Conservation (phyloP, 345 rosid genomes). For the Citrus reticulata region DNA sequence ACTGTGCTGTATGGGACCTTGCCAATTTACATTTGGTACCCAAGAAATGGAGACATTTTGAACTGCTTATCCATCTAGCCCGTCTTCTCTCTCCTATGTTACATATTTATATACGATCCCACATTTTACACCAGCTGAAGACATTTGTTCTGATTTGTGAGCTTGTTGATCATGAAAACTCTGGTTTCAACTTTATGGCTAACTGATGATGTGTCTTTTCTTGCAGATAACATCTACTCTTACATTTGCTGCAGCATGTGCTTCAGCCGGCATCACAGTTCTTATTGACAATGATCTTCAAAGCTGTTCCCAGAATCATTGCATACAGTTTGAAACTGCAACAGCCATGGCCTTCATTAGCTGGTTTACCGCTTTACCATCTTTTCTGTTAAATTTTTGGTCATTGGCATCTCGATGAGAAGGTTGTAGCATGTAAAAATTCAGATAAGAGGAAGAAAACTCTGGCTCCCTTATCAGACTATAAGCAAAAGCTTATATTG, state of each 20-base stretch:
- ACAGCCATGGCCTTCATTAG: slow-evolving; percentile 75
- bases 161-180: neutral
- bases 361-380: slow-evolving; percentile 63
- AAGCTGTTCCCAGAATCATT: slow-evolving; percentile 52
- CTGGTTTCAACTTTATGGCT: neutral
- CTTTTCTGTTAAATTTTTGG: slow-evolving; percentile 72
- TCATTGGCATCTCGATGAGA: slow-evolving; percentile 57
- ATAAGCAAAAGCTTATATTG: neutral
- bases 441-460: neutral
- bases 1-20: neutral
- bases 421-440: neutral
- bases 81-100: neutral
- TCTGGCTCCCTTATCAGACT: neutral
- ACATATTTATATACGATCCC: neutral
- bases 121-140: neutral
- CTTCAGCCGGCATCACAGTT: slow-evolving; percentile 78
- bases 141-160: neutral
- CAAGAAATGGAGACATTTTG: neutral
- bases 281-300: slow-evolving; percentile 71
- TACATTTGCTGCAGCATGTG: slow-evolving; percentile 79
- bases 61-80: neutral
- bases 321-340: slow-evolving; percentile 64
- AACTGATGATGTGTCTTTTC: neutral
- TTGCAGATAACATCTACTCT: slow-evolving; percentile 73
- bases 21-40: neutral